Evolutionary conservation across 345 rosid species (phyloP), one percentile per base, ranked within the genome.

Genomic region (Gossypium herbaceum): DNA sequence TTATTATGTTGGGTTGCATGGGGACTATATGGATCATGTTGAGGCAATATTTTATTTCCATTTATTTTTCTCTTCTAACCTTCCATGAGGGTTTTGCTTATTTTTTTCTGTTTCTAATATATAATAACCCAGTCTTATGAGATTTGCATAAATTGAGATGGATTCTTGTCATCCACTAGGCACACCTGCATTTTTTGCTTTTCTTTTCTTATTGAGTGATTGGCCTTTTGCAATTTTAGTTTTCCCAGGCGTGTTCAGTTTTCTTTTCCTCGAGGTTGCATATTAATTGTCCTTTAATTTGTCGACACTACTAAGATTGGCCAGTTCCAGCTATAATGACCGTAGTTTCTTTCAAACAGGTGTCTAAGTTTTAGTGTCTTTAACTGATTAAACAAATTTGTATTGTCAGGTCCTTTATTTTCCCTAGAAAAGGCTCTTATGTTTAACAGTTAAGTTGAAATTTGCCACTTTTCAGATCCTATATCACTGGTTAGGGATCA

Each of bases 401-500:
- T 48, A 50, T 58, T 71, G 27, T 54, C 50, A 25, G 55, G 34
- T 74, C 58, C 48, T 72, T 77, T 34, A 22, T 27, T 47, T 7
- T 74, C 61, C 56, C 43, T 62, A 22, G 13, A 10, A 52, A 27
- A 62, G 2, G 12, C 27, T 16, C 66, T 43, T 63, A 20, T 48
- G 19, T 57, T 68, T 44, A 55, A 64, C 41, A 50, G 44, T 19
- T 52, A n/a, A 44, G 13, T 65, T 74, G 58, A 55, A 74, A 72
- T 79, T 81, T 77, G 55, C 58, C 82, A 71, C 75, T 71, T 57
- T 86, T 71, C 92, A 94, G 98, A 94, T 87, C 98, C 98, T 2
- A 66, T 92, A 73, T 94, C 98, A 0, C 91, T 94, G 77, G 92
- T 92, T 63, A 89, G 98, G 83, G 98, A 94, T 89, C 98, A 92